Evolutionary conservation across 176 grass and related monocot genomes (phyloP).

Genomic region (Ampelocalamus luodianensis): DNA sequence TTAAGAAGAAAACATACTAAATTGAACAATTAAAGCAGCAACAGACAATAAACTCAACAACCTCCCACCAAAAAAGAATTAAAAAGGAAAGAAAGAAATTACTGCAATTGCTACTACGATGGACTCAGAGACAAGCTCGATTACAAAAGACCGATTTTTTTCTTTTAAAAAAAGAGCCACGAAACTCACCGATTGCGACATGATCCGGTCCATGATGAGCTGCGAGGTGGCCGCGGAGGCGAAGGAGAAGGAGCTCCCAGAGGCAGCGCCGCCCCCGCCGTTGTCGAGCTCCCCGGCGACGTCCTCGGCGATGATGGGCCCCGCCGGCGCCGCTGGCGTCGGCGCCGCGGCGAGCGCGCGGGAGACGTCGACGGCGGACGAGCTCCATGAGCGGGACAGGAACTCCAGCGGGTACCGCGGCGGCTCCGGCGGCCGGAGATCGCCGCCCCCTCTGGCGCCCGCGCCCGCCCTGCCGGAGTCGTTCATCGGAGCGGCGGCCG

Average conservation of each 20-base stretch:
- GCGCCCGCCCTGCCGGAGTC: constrained; percentile 1
- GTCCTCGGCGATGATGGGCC: constrained; percentile 54
- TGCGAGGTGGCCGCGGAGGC: constrained; percentile 87
- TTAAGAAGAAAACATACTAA: background rate
- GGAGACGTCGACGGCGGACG: constrained; percentile 70
- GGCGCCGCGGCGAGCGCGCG: constrained; percentile 43
- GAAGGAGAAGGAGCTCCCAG: constrained; percentile 89
- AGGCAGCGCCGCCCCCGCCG: background rate
- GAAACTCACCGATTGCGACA: constrained; percentile 78
- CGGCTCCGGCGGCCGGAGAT: constrained; percentile 51
- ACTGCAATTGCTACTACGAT: constrained; percentile 1
- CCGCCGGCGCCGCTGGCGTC: background rate
- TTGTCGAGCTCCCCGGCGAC: constrained; percentile 66
- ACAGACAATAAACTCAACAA: background rate
- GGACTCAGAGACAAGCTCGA: background rate
- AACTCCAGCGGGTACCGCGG: constrained; percentile 79
- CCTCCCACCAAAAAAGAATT: background rate
- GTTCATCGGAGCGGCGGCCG: constrained; percentile 28
- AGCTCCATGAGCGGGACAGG: constrained; percentile 89
- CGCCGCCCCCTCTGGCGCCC: background rate
- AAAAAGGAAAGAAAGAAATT: background rate
- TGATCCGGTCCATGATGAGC: constrained; percentile 88
- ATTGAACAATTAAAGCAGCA: background rate
- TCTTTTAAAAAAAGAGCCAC: background rate
- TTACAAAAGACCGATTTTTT: constrained; percentile 35